Evolutionary conservation across 108 stramenopile species (phyloP).

Genomic region (Aurantiochytrium sp.): DNA sequence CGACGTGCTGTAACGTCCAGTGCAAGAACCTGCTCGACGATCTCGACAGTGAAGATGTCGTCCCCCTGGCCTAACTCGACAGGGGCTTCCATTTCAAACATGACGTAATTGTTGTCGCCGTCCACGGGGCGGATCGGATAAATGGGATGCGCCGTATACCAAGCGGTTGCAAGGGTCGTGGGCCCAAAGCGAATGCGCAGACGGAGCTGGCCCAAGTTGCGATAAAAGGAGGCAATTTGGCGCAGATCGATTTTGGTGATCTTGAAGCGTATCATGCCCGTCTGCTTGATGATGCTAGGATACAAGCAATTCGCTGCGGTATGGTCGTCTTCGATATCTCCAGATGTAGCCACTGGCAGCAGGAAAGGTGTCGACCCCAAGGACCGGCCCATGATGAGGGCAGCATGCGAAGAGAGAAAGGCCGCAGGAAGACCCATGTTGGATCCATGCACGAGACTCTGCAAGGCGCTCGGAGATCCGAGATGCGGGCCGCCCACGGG

Average conservation of each 20-base stretch:
- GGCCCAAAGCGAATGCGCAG: background rate
- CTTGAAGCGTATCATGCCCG: background rate
- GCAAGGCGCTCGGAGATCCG: conserved; percentile 49
- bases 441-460: conserved; percentile 43
- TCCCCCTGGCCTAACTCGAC: background rate
- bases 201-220: background rate
- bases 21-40: background rate
- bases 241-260: background rate
- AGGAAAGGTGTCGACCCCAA: conserved; percentile 54
- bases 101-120: background rate
- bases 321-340: background rate
- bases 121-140: background rate
- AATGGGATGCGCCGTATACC: background rate
- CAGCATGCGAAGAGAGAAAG: conserved; percentile 53
- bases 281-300: background rate
- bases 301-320: background rate
- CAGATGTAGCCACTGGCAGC: conserved; percentile 36
- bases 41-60: background rate
- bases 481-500: conserved; percentile 59
- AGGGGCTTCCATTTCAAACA: background rate
- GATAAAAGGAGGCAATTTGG: background rate
- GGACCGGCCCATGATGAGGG: conserved; percentile 40
- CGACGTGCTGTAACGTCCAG: background rate
- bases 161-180: background rate
- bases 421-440: conserved; percentile 52